phyloP scores from a whole-genome alignment of 2,329 filamentous ascomycete species.

The Fusarium nematophilum region DNA sequence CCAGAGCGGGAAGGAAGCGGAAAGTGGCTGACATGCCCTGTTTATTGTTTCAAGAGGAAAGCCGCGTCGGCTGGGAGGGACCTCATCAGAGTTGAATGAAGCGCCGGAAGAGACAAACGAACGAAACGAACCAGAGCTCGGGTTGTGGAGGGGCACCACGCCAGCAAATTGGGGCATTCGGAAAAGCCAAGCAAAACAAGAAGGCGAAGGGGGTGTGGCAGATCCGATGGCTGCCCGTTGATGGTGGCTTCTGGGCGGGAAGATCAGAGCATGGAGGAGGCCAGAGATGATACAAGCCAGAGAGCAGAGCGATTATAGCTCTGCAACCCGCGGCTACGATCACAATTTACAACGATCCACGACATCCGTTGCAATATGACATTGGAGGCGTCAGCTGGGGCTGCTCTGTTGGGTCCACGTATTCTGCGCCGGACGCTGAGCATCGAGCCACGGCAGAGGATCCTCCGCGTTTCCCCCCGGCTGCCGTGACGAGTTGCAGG shows the following conservation, averaged over 20 bases:
- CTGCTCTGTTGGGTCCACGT: slow-evolving; percentile 29
- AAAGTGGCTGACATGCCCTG: slow-evolving; percentile 22
- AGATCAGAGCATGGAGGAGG: background rate
- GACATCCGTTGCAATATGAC: slow-evolving; percentile 8
- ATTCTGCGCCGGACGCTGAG: slow-evolving; percentile 11
- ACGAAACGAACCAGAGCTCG: slow-evolving; percentile 24
- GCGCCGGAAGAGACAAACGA: background rate
- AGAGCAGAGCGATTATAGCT: background rate
- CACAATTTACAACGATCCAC: slow-evolving; percentile 12
- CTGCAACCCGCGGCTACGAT: background rate
- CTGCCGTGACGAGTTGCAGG: slow-evolving; percentile 27
- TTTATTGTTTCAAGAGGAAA: slow-evolving; percentile 36
- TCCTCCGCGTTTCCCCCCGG: background rate
- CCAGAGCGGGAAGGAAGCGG: slow-evolving; percentile 17
- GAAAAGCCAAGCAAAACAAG: background rate
- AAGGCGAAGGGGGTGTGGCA: background rate
- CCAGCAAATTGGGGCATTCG: slow-evolving; percentile 21
- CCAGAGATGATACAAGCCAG: background rate
- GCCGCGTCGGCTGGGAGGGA: slow-evolving; percentile 28
- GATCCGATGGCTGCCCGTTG: slow-evolving; percentile 16
- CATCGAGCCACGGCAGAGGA: slow-evolving; percentile 30
- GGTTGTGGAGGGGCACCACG: slow-evolving; percentile 27
- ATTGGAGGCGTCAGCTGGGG: slow-evolving; percentile 16
- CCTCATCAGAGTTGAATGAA: too few species aligned
- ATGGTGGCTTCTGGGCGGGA: slow-evolving; percentile 6